Percentiles rank a stretch among this genome's conserved stretches.
These are phyloP conservation scores for Cyclotella distinguenda DNA, from an alignment of 108 stramenopile species.

Conservation along the genomic window DNA sequence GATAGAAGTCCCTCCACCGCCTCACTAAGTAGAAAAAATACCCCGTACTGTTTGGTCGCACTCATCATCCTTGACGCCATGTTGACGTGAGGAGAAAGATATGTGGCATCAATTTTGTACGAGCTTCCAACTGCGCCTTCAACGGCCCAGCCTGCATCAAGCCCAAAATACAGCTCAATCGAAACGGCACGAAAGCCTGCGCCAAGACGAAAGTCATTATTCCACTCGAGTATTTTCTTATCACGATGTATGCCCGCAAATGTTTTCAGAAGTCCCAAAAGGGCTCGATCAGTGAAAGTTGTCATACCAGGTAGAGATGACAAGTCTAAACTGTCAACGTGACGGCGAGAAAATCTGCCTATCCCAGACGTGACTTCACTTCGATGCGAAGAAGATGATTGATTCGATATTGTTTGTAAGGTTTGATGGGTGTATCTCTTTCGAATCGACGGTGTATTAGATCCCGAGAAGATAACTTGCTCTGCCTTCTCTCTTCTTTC, in stretches of 20 bases:
- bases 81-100: constrained; percentile 94
- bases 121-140: constrained; percentile 91
- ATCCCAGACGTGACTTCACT: background rate
- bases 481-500: constrained; percentile 78
- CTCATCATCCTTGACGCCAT: constrained; percentile 95
- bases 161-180: constrained; percentile 87
- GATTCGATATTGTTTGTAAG: background rate
- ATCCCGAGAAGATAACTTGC: constrained; percentile 63
- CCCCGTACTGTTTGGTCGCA: constrained; percentile 89
- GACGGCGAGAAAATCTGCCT: constrained; percentile 19
- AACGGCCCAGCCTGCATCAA: constrained; percentile 97
- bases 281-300: constrained; percentile 77
- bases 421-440: constrained; percentile 4
- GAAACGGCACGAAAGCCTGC: constrained; percentile 71
- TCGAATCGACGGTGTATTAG: constrained; percentile 31
- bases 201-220: constrained; percentile 73
- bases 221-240: constrained; percentile 61
- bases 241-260: constrained; percentile 81
- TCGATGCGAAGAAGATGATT: background rate
- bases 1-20: constrained; percentile 84
- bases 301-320: constrained; percentile 76
- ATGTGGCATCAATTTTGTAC: constrained; percentile 96
- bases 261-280: constrained; percentile 77
- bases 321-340: constrained; percentile 57
- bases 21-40: constrained; percentile 67